These are phyloP conservation scores for Aspergillus sp. DNA, from an alignment of 2,329 filamentous ascomycete genomes.

Conservation along the genomic window DNA sequence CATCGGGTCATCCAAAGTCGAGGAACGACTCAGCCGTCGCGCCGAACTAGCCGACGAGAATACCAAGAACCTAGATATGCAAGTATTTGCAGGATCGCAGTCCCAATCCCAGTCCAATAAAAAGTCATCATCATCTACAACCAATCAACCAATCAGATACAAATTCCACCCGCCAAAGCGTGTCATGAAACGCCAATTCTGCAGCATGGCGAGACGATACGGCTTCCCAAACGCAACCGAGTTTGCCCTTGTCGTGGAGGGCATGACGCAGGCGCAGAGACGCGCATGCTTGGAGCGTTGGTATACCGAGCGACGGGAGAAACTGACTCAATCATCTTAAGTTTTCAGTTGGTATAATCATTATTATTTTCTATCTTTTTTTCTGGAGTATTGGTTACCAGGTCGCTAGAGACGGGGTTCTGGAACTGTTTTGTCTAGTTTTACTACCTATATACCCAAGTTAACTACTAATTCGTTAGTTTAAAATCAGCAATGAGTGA, in stretches of 20 bases:
- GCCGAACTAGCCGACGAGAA: constrained; percentile 58
- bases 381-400: too few relatives aligned
- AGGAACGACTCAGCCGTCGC: constrained; percentile 76
- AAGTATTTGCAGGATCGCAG: constrained; percentile 36
- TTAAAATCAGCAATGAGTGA: too few relatives aligned
- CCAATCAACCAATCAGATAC: constrained; percentile 53
- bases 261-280: constrained; percentile 82
- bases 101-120: constrained; percentile 11
- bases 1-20: constrained; percentile 87
- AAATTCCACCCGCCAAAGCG: constrained; percentile 72
- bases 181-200: constrained; percentile 81
- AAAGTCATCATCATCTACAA: background rate
- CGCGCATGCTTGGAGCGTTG: constrained; percentile 77
- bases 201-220: constrained; percentile 79
- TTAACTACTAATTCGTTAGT: too few relatives aligned
- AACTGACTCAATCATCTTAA: constrained; percentile 22
- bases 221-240: constrained; percentile 75
- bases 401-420: too few relatives aligned
- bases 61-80: constrained; percentile 27
- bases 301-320: constrained; percentile 68
- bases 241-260: constrained; percentile 88
- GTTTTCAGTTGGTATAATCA: too few relatives aligned
- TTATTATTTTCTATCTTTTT: too few relatives aligned
- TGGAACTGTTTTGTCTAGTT: too few relatives aligned
- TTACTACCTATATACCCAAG: too few relatives aligned